phyloP scores from a whole-genome alignment of 108 stramenopile species.

The Schizochytrium sp. region DNA sequence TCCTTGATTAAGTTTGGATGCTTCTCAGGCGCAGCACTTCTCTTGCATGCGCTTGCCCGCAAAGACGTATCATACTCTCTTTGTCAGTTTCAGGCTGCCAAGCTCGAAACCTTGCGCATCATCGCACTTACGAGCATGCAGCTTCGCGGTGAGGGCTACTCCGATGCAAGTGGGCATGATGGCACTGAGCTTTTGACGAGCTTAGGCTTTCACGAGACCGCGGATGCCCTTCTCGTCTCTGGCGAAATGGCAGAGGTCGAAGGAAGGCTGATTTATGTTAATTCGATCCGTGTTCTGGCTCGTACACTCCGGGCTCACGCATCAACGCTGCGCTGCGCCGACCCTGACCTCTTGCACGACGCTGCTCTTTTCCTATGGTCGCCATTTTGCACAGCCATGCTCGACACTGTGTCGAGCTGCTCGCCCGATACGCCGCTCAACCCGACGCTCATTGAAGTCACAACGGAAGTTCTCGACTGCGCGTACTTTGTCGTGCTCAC shows the following conservation, averaged over 20 bases:
- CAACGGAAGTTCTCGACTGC: background rate
- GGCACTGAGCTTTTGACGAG: background rate
- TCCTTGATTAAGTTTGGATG: too few relatives aligned
- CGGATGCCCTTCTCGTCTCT: background rate
- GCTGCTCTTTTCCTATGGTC: background rate
- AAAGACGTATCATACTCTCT: too few relatives aligned
- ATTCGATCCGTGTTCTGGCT: background rate
- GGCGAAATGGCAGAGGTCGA: background rate
- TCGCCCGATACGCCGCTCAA: background rate
- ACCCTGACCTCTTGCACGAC: background rate
- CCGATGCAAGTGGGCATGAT: background rate
- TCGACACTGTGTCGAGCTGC: background rate
- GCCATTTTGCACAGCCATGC: constrained; percentile 11
- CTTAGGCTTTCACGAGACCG: background rate
- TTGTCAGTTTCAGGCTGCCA: too few relatives aligned
- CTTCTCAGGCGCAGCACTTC: too few relatives aligned
- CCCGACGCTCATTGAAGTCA: background rate
- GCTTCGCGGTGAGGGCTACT: background rate
- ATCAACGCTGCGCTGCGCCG: background rate
- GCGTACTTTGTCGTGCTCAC: background rate
- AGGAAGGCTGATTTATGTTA: background rate
- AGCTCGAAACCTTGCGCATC: too few relatives aligned
- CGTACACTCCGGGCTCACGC: background rate
- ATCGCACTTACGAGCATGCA: too few relatives aligned
- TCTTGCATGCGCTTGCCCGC: too few relatives aligned